A percentile compares a stretch with the other conserved stretches of the same genome.
phyloP scores from a whole-genome alignment of 208 protist species.

The Trypanosoma theileri region DNA sequence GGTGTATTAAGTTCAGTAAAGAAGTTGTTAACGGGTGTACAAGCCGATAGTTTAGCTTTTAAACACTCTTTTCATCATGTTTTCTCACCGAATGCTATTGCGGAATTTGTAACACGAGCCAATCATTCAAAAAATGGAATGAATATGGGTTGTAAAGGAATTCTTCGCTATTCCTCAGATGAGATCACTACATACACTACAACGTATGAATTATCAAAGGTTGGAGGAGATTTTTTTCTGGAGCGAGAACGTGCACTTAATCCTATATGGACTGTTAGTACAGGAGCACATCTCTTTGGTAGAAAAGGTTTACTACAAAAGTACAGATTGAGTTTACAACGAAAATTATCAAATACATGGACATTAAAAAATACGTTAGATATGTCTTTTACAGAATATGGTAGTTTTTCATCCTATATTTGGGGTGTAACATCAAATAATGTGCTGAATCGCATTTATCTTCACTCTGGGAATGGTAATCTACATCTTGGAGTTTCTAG shows the following conservation, averaged over 20 bases:
- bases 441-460: constrained; percentile 36
- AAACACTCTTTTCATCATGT: constrained; percentile 63
- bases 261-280: constrained; percentile 55
- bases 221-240: constrained; percentile 46
- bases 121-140: constrained; percentile 24
- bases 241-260: constrained; percentile 43
- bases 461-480: constrained; percentile 52
- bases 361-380: constrained; percentile 62
- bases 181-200: constrained; percentile 38
- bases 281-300: constrained; percentile 49
- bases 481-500: constrained; percentile 40
- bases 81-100: constrained; percentile 34
- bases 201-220: constrained; percentile 40
- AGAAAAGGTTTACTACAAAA: constrained; percentile 45
- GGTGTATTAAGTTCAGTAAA: constrained; percentile 8
- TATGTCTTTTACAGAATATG: constrained; percentile 55
- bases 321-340: constrained; percentile 55
- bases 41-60: constrained; percentile 32
- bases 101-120: constrained; percentile 45
- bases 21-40: constrained; percentile 33
- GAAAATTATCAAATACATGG: constrained; percentile 53
- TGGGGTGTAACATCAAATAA: constrained; percentile 21
- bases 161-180: constrained; percentile 38
- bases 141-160: constrained; percentile 34
- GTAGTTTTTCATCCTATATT: constrained; percentile 53